Base-by-base conservation (phyloP, 768 basidiomycete species). In the Baorangia bicolor region DNA sequence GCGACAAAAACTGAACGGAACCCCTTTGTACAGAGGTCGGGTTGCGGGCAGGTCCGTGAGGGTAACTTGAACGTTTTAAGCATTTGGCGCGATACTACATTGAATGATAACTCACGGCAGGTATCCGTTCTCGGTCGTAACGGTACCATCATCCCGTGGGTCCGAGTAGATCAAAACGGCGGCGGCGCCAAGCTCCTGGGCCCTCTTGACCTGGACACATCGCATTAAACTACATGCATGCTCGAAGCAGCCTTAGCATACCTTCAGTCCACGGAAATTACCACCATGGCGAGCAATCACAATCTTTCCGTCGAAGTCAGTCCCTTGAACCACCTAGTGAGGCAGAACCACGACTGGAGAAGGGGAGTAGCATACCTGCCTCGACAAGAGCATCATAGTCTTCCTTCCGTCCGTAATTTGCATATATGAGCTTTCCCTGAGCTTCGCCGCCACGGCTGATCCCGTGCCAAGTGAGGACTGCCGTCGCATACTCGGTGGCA, bases 251-350 rank as follows among this genome's bases (percentile, higher is more conserved):
- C 37, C 31, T 31, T 14, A n/a, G 55, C 57, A 41, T 42, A 88
- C 87, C 81, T 95, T 98, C 13, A 98, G 76, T n/a, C 96, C 96
- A 64, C 96, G 86, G 76, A 92, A 94, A 56, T 83, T 79, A 5
- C 72, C 74, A 2, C 88, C 90, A 67, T 94, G 92, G 40, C 92
- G 86, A 27, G 82, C 79, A 38, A 98, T 75, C 21, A 88, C 88
- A 52, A 97, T 85, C 61, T 87, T 88, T 35, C 86, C 92, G 0
- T 79, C 86, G 52, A 96, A 75, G 64, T 94, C 78, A 20, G 72
- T 79, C 20, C 87, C 90, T 80, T 57, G 13, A 44, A 49, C 30
- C 30, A 48, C 30, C 20, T n/a, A 7, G 18, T 65, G 37, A 57
- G 45, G 37, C 1, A 45, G 21, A 50, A 18, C 20, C 9, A 30